Base-by-base conservation (phyloP, 2,329 filamentous ascomycete species). In the Penicillium sp. region DNA sequence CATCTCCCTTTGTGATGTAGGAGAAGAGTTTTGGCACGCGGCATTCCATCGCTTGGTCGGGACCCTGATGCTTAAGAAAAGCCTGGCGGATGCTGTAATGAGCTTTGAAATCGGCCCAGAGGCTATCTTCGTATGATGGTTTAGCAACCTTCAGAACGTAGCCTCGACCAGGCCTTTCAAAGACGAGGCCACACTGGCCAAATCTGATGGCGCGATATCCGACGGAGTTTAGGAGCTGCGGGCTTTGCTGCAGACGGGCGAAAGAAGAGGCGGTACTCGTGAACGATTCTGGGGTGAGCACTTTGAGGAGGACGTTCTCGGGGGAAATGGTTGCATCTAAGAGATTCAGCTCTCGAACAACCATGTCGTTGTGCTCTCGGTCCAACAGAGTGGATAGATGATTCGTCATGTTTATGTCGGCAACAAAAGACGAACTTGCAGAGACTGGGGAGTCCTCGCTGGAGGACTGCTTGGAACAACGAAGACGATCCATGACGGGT, bases 141-240 rank as follows among this genome's bases (percentile, higher is more conserved):
- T 54, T 59, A 4, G 49, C 46, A 15, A 57, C 25, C n/a, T 61
- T 57, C 6, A 57, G 6, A 0, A 27, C 54, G 4, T 55, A 55
- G 0, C 40, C 23, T 18, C 25, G 31, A 0, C 54, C 54, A 3
- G 54, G 49, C 15, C 44, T 40, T n/a, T 59, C 54, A n/a, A 55
- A 59, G 0, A 61, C 20, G 1, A 59, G 41, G 0, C 59, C 59
- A 22, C 59, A 57, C 37, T 61, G 59, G 3, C 59, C 57, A 40
- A 61, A 61, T 0, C 54, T 57, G 27, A 51, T 55, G 8, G 26
- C 27, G 4, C 58, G 54, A 14, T 49, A 50, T 14, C 23, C 52
- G 14, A 49, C 29, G 18, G 40, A 44, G 20, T 4, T 23, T 1
- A 49, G 26, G 18, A 20, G 20, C n/a, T 54, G 26, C 11, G 45